phyloP scores from a whole-genome alignment of 345 rosid genomes.

The Schrenkiella parvula region DNA sequence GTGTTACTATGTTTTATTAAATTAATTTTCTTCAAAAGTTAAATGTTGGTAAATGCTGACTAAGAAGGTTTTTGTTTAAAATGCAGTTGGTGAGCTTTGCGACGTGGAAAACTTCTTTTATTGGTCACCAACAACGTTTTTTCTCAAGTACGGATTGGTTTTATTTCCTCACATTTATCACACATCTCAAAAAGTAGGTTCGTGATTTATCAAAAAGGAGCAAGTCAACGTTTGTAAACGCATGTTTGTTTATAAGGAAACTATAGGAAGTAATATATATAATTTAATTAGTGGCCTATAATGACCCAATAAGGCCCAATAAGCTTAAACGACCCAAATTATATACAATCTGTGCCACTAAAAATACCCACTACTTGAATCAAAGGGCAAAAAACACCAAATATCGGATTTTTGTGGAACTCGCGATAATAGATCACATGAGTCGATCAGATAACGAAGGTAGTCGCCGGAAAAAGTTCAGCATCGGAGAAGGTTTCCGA shows the following conservation, averaged over 20 bases:
- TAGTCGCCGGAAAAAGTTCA: slow-evolving; percentile 76
- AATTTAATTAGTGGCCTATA: not conserved
- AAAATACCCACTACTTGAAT: not conserved
- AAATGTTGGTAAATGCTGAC: not conserved
- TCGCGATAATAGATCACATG: slow-evolving; percentile 39
- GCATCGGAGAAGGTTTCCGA: slow-evolving; percentile 58
- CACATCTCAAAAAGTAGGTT: not conserved
- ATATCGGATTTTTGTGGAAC: not conserved
- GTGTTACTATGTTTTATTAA: too few species aligned
- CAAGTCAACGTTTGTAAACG: too few species aligned
- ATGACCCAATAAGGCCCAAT: slow-evolving; percentile 15
- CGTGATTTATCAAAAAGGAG: too few species aligned
- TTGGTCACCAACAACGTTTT: slow-evolving; percentile 21
- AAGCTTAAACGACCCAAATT: not conserved
- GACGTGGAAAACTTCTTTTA: not conserved
- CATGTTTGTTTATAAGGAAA: not conserved
- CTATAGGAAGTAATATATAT: not conserved
- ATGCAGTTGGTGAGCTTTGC: not conserved
- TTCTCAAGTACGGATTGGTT: not conserved
- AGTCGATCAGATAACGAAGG: slow-evolving; percentile 79
- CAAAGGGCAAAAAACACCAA: too few species aligned
- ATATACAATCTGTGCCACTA: not conserved
- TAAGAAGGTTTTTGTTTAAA: not conserved
- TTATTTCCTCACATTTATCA: slow-evolving; percentile 21
- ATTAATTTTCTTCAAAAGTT: not conserved